phyloP scores from a whole-genome alignment of 192 early-diverging fungal genomes.

The Backusella macrospora region DNA sequence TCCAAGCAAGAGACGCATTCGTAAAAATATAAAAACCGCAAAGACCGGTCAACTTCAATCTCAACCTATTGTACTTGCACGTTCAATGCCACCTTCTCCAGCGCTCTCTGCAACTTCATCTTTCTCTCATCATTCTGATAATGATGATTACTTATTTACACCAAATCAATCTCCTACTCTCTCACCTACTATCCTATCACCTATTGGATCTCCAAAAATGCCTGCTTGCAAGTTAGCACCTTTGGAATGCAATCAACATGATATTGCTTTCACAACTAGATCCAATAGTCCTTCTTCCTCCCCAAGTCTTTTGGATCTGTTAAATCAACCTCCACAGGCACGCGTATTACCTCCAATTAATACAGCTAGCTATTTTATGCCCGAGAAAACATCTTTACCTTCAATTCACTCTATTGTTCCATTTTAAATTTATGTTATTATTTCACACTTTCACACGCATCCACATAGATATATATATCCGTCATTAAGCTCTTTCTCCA shows the following conservation, averaged over 20 bases:
- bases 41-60: not conserved
- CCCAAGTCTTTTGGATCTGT: conserved; percentile 6
- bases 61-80: conserved; percentile 6
- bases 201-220: conserved; percentile 27
- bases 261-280: not conserved
- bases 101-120: conserved; percentile 19
- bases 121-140: conserved; percentile 22
- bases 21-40: conserved; percentile 22
- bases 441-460: not conserved
- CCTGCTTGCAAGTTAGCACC: conserved; percentile 24
- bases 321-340: conserved; percentile 26
- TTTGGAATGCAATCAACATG: conserved; percentile 24
- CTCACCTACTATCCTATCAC: conserved; percentile 22
- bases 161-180: conserved; percentile 23
- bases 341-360: conserved; percentile 18
- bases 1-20: conserved; percentile 44
- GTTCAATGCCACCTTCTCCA: conserved; percentile 22
- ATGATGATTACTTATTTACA: conserved; percentile 27
- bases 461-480: no score
- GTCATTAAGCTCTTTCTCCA: not conserved
- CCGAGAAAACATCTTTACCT: conserved; percentile 11
- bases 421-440: conserved; percentile 7
- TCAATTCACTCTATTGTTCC: conserved; percentile 29
- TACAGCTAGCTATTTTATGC: not conserved
- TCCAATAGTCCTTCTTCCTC: not conserved